Evolutionary conservation across 1,284 basidiomycete genomes (phyloP).

Genomic region (Fistulinella staudtii): DNA sequence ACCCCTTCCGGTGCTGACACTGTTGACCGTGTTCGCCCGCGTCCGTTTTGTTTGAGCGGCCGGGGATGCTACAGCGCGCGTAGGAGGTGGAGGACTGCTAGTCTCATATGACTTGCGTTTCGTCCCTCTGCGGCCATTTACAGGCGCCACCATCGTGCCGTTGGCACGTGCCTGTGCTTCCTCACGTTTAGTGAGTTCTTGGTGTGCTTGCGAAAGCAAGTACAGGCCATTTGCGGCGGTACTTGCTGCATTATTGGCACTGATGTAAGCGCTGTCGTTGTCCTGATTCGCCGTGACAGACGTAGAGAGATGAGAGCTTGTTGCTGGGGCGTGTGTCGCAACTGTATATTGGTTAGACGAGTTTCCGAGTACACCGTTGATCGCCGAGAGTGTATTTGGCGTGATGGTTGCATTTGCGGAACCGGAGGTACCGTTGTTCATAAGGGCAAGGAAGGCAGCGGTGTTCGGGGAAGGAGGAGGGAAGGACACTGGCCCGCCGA

Average conservation of each 20-base stretch:
- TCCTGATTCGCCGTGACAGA: constrained; percentile 34
- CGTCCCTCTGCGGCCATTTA: constrained; percentile 48
- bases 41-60: constrained; percentile 43
- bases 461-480: constrained; percentile 89
- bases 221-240: constrained; percentile 88
- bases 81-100: constrained; percentile 37
- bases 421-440: constrained; percentile 66
- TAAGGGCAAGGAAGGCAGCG: constrained; percentile 88
- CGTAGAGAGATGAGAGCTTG: constrained; percentile 28
- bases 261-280: constrained; percentile 39
- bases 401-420: constrained; percentile 76
- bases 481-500: constrained; percentile 70
- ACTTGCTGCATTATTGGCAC: constrained; percentile 47
- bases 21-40: constrained; percentile 37
- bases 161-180: constrained; percentile 61
- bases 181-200: constrained; percentile 94
- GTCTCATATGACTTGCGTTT: constrained; percentile 65
- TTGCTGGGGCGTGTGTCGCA: constrained; percentile 30
- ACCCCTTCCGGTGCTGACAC: constrained; percentile 26
- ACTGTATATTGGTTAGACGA: constrained; percentile 26
- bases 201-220: constrained; percentile 89
- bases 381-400: constrained; percentile 83
- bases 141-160: constrained; percentile 20
- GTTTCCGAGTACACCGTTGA: constrained; percentile 66
- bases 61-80: constrained; percentile 17